These are phyloP conservation scores for Phycomyces blakesleeanus DNA, from an alignment of 192 early-diverging fungal species.

Conservation along the genomic window DNA sequence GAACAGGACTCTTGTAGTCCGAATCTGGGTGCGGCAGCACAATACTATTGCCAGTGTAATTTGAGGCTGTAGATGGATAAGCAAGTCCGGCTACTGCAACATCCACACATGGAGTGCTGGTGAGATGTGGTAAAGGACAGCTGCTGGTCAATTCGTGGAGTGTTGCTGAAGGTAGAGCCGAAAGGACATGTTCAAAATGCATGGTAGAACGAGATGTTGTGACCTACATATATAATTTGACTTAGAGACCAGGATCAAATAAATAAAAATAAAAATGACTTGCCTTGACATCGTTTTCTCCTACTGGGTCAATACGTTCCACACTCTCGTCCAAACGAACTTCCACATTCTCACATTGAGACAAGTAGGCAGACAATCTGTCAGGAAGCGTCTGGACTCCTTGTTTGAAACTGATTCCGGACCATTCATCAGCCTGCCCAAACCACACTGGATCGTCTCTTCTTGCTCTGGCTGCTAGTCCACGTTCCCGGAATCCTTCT, in stretches of 20 bases:
- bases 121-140: constrained; percentile 45
- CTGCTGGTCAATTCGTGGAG: constrained; percentile 40
- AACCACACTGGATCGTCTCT: constrained; percentile 53
- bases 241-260: neutral
- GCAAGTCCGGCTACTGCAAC: constrained; percentile 87
- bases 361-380: constrained; percentile 51
- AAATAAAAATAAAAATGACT: neutral
- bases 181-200: constrained; percentile 59
- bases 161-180: constrained; percentile 56
- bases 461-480: constrained; percentile 28
- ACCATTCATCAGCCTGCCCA: constrained; percentile 61
- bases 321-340: constrained; percentile 47
- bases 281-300: constrained; percentile 41
- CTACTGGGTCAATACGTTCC: constrained; percentile 33
- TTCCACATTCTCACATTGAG: constrained; percentile 51
- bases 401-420: constrained; percentile 65
- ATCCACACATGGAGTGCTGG: constrained; percentile 61
- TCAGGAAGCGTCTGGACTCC: constrained; percentile 72
- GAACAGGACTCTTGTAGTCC: constrained; percentile 8
- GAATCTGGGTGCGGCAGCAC: constrained; percentile 64
- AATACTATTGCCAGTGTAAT: constrained; percentile 86
- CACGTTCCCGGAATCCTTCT: constrained; percentile 32
- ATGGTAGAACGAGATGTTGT: constrained; percentile 32
- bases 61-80: constrained; percentile 43
- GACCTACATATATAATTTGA: constrained; percentile 26